Evolutionary conservation across 805 yeast species (phyloP), one percentile per base, ranked within the genome.

Genomic region (Millerozyma miso): DNA sequence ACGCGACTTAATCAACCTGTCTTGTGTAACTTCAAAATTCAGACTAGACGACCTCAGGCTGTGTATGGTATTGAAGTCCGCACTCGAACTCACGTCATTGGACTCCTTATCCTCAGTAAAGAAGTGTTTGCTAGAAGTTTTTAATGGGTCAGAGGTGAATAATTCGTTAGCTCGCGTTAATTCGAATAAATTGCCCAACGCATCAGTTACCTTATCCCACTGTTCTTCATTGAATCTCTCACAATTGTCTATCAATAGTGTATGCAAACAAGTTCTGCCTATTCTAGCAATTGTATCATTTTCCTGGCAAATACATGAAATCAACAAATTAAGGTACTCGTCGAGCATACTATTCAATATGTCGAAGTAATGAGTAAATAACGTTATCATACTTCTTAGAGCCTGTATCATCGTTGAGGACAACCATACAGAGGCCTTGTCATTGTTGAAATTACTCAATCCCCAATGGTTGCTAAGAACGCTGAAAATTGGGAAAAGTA

Each of bases 351-450:
- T 73, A 52, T 82, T 82, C 56, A 93, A 76, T 2, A 83, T 76
- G 34, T 78, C 86, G 60, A 90, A 93, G 63, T 86, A 91, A 49
- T 83, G 85, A 0, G 89, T 78, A 56, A 91, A 86, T 43, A 93
- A 69, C 0, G 86, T 82, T 53, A 91, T 83, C 82, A 89, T 78
- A 55, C 87, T 87, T 60, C 95, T 80, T 58, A 95, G 71, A 0
- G 98, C 98, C 63, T 93, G 99, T 49, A 95, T 89, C 63, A 93
- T 76, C 0, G 99, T 93, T 0, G 99, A 90, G 0, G 97, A 88
- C 38, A 93, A 69, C 99, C 99, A 93, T 12, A 95, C 95, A 38
- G 96, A 87, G 52, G 88, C 63, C 47, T 86, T 95, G 60, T 91
- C 99, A 52, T 83, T 86, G 50, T 77, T 79, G 49, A 77, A 80